Evolutionary conservation across 169 alveolate genomes (phyloP), one percentile per base, ranked within the genome.

Genomic region (Plasmodium ovale): DNA sequence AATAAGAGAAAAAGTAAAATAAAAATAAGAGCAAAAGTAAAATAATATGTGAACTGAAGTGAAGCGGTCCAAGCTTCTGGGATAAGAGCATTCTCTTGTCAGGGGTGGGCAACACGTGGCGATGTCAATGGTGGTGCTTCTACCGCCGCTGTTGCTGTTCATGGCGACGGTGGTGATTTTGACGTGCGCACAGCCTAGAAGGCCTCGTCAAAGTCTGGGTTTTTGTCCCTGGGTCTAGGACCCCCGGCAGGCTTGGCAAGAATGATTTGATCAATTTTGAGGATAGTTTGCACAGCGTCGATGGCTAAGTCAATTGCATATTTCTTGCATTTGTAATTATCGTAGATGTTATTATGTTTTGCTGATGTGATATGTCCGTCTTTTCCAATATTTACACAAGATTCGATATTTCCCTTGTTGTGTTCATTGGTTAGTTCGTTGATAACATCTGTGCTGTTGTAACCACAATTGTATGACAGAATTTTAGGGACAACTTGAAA

Each of bases 241-340:
- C 99, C 99, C 31, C 99, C 99, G 16, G 99, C 99, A 14, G 99
- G 99, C 88, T 98, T 98, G 65, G 99, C 98, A 97, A 99, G 97
- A 79, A 98, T 98, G 68, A 98, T 97, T 92, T 98, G 99, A 94
- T 99, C 99, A 35, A 99, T 98, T 85, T 98, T 97, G 4, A 99
- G 96, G 51, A 98, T 96, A 6, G 99, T 99, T 87, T 97, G 92
- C 3, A 98, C 99, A 14, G 99, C 99, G 87, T 98, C 99, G 59
- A 97, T 94, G 35, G 99, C 99, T 39, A 98, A 96, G 68, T 96
- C 97, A 74, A 97, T 94, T 25, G 99, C 99, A 98, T 98, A 98
- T 82, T 93, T 90, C 93, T 98, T 98, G 58, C 98, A 95, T 85
- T 94, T 97, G 89, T 96, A 88, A 93, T 98, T 99, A 92, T 99